Evolutionary conservation across 2,329 filamentous ascomycete species (phyloP).

Genomic region (Verticillium nonalfalfae): DNA sequence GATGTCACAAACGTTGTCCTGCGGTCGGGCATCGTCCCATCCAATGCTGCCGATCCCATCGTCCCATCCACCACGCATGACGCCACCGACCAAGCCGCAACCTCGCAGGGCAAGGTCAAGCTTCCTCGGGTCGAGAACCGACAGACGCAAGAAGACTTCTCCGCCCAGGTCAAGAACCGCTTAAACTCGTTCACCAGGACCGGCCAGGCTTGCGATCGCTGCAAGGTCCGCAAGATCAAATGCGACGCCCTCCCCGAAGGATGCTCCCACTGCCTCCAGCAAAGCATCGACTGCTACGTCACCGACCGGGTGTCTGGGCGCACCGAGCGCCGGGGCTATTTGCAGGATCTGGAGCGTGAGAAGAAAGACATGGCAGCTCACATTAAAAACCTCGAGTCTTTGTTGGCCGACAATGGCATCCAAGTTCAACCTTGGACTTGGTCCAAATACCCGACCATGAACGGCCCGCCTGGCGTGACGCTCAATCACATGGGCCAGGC

Average conservation of each 20-base stretch:
- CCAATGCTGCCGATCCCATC: conserved; percentile 23
- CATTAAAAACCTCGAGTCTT: conserved; percentile 61
- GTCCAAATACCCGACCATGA: conserved; percentile 8
- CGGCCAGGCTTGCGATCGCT: conserved; percentile 82
- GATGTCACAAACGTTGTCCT: conserved; percentile 23
- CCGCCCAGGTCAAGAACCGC: conserved; percentile 48
- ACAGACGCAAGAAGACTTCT: conserved; percentile 38
- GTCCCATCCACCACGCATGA: conserved; percentile 14
- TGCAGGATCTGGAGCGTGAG: conserved; percentile 69
- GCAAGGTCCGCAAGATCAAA: conserved; percentile 83
- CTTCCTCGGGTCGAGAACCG: conserved; percentile 41
- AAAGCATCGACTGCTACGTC: conserved; percentile 72
- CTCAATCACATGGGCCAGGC: conserved; percentile 18
- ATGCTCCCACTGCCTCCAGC: conserved; percentile 74
- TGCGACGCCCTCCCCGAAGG: conserved; percentile 77
- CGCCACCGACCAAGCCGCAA: background rate
- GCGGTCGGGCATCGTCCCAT: conserved; percentile 9
- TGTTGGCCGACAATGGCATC: conserved; percentile 54
- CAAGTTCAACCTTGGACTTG: conserved; percentile 48
- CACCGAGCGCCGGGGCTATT: conserved; percentile 71
- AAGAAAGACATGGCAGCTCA: conserved; percentile 60
- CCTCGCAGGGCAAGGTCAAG: conserved; percentile 32
- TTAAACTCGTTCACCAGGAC: conserved; percentile 55
- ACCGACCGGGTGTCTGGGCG: conserved; percentile 83
- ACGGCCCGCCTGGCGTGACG: conserved; percentile 15